These are phyloP conservation scores for Homolaphlyctis polyrhiza DNA, from an alignment of 371 early-diverging fungal species.

Conservation along the genomic window DNA sequence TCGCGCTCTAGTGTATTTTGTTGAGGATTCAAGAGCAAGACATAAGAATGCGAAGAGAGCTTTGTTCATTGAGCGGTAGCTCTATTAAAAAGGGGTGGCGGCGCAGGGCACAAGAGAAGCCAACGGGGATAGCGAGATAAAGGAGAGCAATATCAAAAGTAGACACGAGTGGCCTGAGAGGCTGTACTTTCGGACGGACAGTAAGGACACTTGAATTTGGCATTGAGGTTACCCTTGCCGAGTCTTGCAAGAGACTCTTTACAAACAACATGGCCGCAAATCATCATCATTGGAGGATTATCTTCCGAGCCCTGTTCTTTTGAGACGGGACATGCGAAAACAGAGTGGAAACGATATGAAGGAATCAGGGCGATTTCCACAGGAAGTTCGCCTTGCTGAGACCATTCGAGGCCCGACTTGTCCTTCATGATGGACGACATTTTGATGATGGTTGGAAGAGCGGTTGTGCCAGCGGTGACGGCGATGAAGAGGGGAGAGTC, in stretches of 20 bases:
- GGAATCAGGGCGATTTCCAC: slow-evolving; percentile 83
- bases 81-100: too few relatives aligned
- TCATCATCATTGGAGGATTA: slow-evolving; percentile 98
- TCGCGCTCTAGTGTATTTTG: not conserved
- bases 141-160: slow-evolving; percentile 51
- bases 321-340: slow-evolving; percentile 96
- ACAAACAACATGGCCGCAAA: slow-evolving; percentile 96
- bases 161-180: slow-evolving; percentile 69
- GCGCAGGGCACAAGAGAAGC: too few relatives aligned
- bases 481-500: slow-evolving; percentile 75
- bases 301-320: slow-evolving; percentile 89
- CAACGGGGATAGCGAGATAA: not conserved
- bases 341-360: slow-evolving; percentile 83
- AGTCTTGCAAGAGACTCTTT: slow-evolving; percentile 81
- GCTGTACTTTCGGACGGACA: slow-evolving; percentile 84
- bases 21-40: too few relatives aligned
- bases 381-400: slow-evolving; percentile 78
- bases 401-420: slow-evolving; percentile 78
- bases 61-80: too few relatives aligned
- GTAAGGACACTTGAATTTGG: slow-evolving; percentile 93
- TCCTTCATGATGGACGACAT: slow-evolving; percentile 80
- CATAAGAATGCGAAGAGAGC: too few relatives aligned
- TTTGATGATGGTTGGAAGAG: slow-evolving; percentile 88
- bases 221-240: slow-evolving; percentile 55
- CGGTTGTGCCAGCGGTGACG: slow-evolving; percentile 79